phyloP scores from a whole-genome alignment of 1,139 yeast species.

The Geotrichum siamense region DNA sequence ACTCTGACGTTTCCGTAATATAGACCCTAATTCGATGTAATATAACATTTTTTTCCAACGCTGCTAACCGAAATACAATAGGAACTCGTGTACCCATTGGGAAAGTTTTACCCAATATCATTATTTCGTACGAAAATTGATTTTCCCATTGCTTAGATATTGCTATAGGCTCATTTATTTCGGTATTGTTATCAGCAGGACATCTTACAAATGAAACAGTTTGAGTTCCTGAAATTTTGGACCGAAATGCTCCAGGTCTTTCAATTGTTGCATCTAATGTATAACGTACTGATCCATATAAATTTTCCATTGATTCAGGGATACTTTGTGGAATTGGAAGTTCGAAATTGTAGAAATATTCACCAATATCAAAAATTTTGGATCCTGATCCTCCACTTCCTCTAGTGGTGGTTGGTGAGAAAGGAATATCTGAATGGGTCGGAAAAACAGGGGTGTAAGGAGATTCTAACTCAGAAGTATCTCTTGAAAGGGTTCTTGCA shows the following conservation, averaged over 20 bases:
- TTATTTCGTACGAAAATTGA: conserved; percentile 78
- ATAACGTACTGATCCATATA: conserved; percentile 75
- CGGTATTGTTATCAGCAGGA: conserved; percentile 70
- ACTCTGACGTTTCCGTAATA: conserved; percentile 81
- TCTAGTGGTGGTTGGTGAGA: background rate
- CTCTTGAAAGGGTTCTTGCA: conserved; percentile 14
- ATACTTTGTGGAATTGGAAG: conserved; percentile 73
- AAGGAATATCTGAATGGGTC: background rate
- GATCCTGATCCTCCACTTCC: conserved; percentile 21
- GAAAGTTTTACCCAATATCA: conserved; percentile 75
- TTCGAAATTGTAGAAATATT: conserved; percentile 85
- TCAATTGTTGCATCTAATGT: conserved; percentile 59
- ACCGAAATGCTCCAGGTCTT: conserved; percentile 78
- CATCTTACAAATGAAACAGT: conserved; percentile 67
- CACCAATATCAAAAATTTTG: conserved; percentile 64
- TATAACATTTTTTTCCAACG: conserved; percentile 70
- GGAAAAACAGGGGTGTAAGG: background rate
- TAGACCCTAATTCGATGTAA: conserved; percentile 80
- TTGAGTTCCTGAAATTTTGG: conserved; percentile 56
- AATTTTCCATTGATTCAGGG: conserved; percentile 73
- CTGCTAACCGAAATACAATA: conserved; percentile 72
- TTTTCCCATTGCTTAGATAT: conserved; percentile 92
- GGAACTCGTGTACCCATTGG: conserved; percentile 80
- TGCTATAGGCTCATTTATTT: conserved; percentile 88
- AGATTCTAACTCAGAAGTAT: background rate